These are phyloP conservation scores for Aechmea fasciata DNA, from an alignment of 176 grass and related monocot species.

Conservation along the genomic window DNA sequence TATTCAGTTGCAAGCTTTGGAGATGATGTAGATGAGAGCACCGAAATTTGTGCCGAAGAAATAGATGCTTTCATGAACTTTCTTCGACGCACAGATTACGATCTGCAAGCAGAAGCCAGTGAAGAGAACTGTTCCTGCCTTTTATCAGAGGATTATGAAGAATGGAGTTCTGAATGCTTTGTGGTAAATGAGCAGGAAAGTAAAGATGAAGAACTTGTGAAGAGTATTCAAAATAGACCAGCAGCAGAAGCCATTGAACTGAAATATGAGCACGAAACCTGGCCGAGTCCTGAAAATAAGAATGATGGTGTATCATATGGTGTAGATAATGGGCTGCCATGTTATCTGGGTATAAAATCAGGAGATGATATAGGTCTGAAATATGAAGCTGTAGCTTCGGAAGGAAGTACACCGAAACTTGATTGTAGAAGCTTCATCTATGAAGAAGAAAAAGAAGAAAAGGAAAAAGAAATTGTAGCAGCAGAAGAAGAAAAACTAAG, in stretches of 20 bases:
- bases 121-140: constrained; percentile 4
- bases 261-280: too few species aligned
- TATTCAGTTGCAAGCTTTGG: constrained; percentile 3
- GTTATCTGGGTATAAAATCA: too few species aligned
- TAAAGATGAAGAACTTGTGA: constrained; percentile 7
- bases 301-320: too few species aligned
- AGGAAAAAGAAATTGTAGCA: not conserved
- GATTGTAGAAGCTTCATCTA: not conserved
- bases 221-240: constrained; percentile 11
- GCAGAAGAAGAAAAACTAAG: not conserved
- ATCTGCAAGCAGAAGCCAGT: constrained; percentile 1
- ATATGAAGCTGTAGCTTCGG: too few species aligned
- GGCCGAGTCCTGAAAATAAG: too few species aligned
- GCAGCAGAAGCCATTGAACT: not conserved
- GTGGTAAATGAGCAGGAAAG: not conserved
- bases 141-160: constrained; percentile 11
- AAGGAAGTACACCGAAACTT: too few species aligned
- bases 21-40: constrained; percentile 34
- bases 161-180: not conserved
- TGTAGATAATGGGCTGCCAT: too few species aligned
- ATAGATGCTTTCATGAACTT: constrained; percentile 47
- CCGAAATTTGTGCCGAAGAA: constrained; percentile 49
- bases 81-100: constrained; percentile 44
- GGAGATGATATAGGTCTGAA: too few species aligned
- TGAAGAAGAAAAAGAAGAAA: not conserved